phyloP scores from a whole-genome alignment of 2,329 filamentous ascomycete genomes.

The Aphanocladium album region DNA sequence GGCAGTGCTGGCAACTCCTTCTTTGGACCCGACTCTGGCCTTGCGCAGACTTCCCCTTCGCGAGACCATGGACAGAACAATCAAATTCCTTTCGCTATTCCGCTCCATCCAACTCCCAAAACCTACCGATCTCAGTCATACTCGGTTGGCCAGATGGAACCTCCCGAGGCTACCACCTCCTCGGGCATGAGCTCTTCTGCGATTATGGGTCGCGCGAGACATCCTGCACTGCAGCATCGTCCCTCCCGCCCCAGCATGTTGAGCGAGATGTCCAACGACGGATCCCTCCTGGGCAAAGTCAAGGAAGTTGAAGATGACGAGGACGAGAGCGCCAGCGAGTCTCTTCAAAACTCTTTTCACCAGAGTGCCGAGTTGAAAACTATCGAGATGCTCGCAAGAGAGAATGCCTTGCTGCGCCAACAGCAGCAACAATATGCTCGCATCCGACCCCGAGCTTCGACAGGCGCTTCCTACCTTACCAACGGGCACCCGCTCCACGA shows the following conservation, averaged over 20 bases:
- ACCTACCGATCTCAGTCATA: slow-evolving; percentile 95
- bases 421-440: slow-evolving; percentile 47
- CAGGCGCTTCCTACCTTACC: slow-evolving; percentile 48
- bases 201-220: slow-evolving; percentile 49
- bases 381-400: slow-evolving; percentile 57
- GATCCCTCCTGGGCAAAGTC: slow-evolving; percentile 59
- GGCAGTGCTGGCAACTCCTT: slow-evolving; percentile 41
- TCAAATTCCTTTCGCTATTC: slow-evolving; percentile 81
- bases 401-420: slow-evolving; percentile 58
- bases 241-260: slow-evolving; percentile 75
- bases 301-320: slow-evolving; percentile 66
- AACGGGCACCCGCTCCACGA: slow-evolving; percentile 57
- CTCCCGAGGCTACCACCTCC: slow-evolving; percentile 50
- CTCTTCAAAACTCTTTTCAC: slow-evolving; percentile 42
- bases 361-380: slow-evolving; percentile 56
- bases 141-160: slow-evolving; percentile 84
- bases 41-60: slow-evolving; percentile 46
- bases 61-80: slow-evolving; percentile 50
- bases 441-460: slow-evolving; percentile 54
- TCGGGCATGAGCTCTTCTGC: slow-evolving; percentile 42
- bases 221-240: slow-evolving; percentile 70
- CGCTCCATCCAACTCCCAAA: slow-evolving; percentile 84
- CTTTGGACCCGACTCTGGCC: slow-evolving; percentile 40
- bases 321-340: slow-evolving; percentile 51
- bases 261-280: slow-evolving; percentile 64